Evolutionary conservation across 2,329 filamentous ascomycete genomes (phyloP), one percentile per base, ranked within the genome.

Genomic region (Aspergillus viridinutans): DNA sequence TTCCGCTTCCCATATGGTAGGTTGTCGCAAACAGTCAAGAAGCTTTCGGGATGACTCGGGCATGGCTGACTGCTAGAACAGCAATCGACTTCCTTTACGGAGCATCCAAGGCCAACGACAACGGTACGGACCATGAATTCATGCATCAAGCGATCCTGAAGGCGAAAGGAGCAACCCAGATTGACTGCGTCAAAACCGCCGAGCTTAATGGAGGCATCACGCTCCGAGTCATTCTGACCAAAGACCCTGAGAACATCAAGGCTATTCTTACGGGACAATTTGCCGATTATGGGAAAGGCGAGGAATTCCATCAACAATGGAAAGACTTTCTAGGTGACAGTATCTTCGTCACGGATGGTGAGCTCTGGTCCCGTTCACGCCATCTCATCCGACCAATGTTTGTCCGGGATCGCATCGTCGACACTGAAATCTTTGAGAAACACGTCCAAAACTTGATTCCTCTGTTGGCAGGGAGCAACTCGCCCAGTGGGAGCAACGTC

Each of bases 231-330:
- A 72, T 95, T 58, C 81, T 94, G 67, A 96, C 92, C 0, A 83
- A 84, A 4, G 91, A 96, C 64, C 89, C 89, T 0, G 90, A 95
- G 67, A 96, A 96, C 69, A 89, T 96, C 77, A 96, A 96, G 73
- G 90, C 92, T 5, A 82, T 97, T 23, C 80, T 97, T n/a, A 90
- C 92, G 0, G 89, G 88, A 1, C 90, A 96, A 69, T 97, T 97
- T 69, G 76, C 76, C 43, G 90, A 96, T 68, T 97, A 87, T 69
- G 92, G 92, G 61, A 96, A 96, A 75, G 92, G 92, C 8, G 65
- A 74, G 52, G 35, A 66, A 23, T 96, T 96, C 75, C 87, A 92
- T 65, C 64, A 74, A 8, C 87, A 92, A 52, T 95, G 89, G 88
- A 80, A 84, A 56, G 83, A 86, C 14, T 95, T 96, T 64, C 77